Base-by-base conservation (phyloP, 371 early-diverging fungal species). In the Zancudomyces culisetae region DNA sequence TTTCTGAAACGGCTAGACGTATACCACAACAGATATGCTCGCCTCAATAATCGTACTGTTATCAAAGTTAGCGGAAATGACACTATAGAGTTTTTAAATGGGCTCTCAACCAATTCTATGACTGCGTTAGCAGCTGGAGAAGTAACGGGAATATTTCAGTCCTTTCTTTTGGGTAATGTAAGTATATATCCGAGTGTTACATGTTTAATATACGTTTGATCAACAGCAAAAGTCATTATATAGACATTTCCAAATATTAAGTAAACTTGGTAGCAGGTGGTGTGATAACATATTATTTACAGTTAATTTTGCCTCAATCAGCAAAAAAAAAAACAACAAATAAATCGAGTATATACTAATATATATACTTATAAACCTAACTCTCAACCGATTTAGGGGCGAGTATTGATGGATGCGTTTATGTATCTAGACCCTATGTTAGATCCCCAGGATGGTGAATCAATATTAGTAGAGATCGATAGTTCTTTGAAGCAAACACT, bases 21-120 rank as follows among this genome's bases (percentile, higher is more conserved):
- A 15, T 35, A 29, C 24, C n/a, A 22, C 23, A 53, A 59, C 54
- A 30, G 30, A 47, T 67, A 57, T 29, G 63, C 67, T 27, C 53
- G 27, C 22, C 62, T 85, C 19, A 71, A 77, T 6, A 61, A 73
- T n/a, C 79, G 87, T 18, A 71, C 73, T n/a, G 45, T 83, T 6
- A 54, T 87, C 20, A 73, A 75, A 60, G 64, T 87, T 29, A 57
- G 66, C 20, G 94, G 94, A 12, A 59, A 61, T 15, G 92, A 90
- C 53, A 72, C 84, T 0, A 55, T 73, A 45, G 79, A 80, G 61
- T 90, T 89, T 59, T 65, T 93, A 43, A 87, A 93, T 55, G 94
- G 94, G 3, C 70, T 92, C 55, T 77, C 78, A 45, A 92, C 91
- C 18, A 89, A 91, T 68, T 73, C 90, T 60, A 87, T 91, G 81